Conservation (phyloP, 75 land plant genomes). For the Selaginella tamariscina region DNA sequence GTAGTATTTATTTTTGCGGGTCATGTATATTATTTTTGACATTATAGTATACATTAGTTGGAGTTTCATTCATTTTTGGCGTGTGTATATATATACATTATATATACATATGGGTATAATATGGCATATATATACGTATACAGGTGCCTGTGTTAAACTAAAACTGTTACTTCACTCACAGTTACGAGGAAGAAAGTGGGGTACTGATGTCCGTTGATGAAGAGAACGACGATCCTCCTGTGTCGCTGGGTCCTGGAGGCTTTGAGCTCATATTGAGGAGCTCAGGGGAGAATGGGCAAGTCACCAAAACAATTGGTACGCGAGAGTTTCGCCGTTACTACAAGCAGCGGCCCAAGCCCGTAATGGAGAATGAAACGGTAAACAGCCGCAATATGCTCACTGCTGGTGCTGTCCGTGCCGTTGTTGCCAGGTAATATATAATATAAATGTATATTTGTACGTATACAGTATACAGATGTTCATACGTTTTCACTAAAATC, state of each 20-base stretch:
- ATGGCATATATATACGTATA: too few relatives aligned
- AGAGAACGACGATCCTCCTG: constrained; percentile 23
- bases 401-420: neutral
- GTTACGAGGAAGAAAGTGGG: constrained; percentile 50
- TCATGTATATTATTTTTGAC: too few relatives aligned
- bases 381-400: too few relatives aligned
- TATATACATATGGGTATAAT: too few relatives aligned
- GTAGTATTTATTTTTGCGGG: neutral
- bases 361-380: constrained; percentile 20
- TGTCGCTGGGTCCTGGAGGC: constrained; percentile 51
- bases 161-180: too few relatives aligned
- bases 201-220: constrained; percentile 41
- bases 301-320: constrained; percentile 55
- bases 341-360: constrained; percentile 71
- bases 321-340: constrained; percentile 73
- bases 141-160: too few relatives aligned
- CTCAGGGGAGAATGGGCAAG: constrained; percentile 18
- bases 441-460: neutral
- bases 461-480: too few relatives aligned
- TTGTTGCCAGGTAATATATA: neutral
- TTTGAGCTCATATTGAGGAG: constrained; percentile 53
- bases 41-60: too few relatives aligned
- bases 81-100: too few relatives aligned
- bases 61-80: too few relatives aligned
- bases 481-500: too few relatives aligned